Evolutionary conservation across 768 basidiomycete genomes (phyloP).

Genomic region (Neoboletus subvelutipes): DNA sequence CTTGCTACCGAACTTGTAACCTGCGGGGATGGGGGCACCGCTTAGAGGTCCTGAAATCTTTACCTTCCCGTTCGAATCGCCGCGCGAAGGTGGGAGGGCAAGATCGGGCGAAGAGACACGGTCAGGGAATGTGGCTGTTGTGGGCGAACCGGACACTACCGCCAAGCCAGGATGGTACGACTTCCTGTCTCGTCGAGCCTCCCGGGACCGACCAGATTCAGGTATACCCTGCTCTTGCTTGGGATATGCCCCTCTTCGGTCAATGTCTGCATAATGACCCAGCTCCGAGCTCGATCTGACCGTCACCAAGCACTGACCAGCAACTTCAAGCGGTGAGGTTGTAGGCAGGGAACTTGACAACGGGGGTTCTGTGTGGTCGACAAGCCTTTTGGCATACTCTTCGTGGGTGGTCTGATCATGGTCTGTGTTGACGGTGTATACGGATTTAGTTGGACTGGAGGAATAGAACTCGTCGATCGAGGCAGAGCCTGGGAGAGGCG

Average conservation of each 20-base stretch:
- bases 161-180: conserved; percentile 63
- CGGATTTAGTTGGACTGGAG: conserved; percentile 56
- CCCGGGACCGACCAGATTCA: conserved; percentile 53
- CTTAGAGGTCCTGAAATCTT: conserved; percentile 91
- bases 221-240: conserved; percentile 48
- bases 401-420: conserved; percentile 24
- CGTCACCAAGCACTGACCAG: conserved; percentile 29
- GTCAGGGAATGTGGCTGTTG: conserved; percentile 33
- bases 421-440: conserved; percentile 43
- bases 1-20: conserved; percentile 88
- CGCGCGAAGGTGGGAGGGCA: conserved; percentile 45
- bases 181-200: conserved; percentile 53
- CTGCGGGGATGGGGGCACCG: conserved; percentile 80
- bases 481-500: conserved; percentile 30
- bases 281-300: conserved; percentile 76
- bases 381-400: conserved; percentile 36
- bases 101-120: conserved; percentile 50
- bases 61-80: conserved; percentile 59
- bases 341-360: conserved; percentile 61
- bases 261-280: conserved; percentile 75
- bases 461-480: conserved; percentile 34
- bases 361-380: conserved; percentile 55
- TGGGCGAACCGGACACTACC: conserved; percentile 49
- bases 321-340: conserved; percentile 44
- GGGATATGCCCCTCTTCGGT: conserved; percentile 30